Evolutionary conservation across 345 rosid genomes (phyloP), one percentile per base, ranked within the genome.

Genomic region (Eutrema heterophyllum): DNA sequence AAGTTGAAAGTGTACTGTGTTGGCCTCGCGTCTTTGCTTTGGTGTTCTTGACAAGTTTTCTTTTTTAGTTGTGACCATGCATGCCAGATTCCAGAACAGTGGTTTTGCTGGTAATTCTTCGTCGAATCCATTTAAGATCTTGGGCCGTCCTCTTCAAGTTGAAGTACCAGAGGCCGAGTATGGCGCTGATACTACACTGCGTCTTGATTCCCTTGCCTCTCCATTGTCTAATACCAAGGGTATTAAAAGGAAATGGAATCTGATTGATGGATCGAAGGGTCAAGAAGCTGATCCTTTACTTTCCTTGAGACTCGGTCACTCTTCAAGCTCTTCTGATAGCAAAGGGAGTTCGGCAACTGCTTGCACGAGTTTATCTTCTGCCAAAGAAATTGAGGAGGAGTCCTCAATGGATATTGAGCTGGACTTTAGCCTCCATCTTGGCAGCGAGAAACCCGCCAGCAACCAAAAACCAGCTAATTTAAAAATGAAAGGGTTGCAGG

Each of bases 311-410:
- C 80, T 95, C 13, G 92, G 96, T 45, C 81, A 77, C 45, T 73
- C 93, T 5, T 65, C 92, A 10, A 89, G 97, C 80, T 92, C 99
- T 51, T 92, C 99, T 5, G 97, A 95, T 75, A 92, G 96, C 78
- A 90, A 90, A 81, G 97, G 85, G 51, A 92, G 97, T 78, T 85
- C 96, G 1, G 86, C 84, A 51, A 89, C 96, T 74, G 92, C 84
- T 77, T 85, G 88, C 78, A 85, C 90, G 44, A 77, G 84, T 39
- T 75, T 82, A 70, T 90, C 97, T 60, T 88, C 97, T 10, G 85
- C 91, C 48, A 94, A 87, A 83, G 97, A 89, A 84, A 86, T 83
- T 60, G 97, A 91, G 26, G 99, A 86, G 65, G 97, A 85, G 78
- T 89, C 93, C 18, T 87, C 96, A 0, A 86, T 86, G 94, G 92